Evolutionary conservation across 495 filamentous ascomycete genomes (phyloP).

Genomic region (Aspergillus carlsbadensis): DNA sequence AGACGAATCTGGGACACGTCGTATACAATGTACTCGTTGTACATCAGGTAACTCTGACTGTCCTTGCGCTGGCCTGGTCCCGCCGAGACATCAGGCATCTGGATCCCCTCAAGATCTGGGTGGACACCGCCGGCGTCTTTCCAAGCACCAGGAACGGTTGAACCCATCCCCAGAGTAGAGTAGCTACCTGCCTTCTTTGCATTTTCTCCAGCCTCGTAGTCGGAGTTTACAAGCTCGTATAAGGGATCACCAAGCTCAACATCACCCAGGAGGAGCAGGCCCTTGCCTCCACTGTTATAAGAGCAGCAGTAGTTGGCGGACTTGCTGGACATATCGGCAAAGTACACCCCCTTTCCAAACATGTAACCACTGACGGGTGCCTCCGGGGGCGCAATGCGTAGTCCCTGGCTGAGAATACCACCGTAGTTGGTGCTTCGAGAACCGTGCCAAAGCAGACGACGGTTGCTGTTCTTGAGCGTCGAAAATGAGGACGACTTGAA

Average conservation of each 20-base stretch:
- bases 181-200: conserved; percentile 58
- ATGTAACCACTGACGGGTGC: conserved; percentile 75
- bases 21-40: conserved; percentile 73
- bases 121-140: conserved; percentile 71
- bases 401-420: conserved; percentile 79
- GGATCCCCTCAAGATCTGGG: conserved; percentile 59
- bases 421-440: conserved; percentile 73
- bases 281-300: conserved; percentile 54
- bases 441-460: conserved; percentile 83
- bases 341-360: conserved; percentile 89
- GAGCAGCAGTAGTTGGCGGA: conserved; percentile 75
- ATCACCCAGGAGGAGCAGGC: conserved; percentile 72
- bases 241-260: conserved; percentile 74
- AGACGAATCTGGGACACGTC: conserved; percentile 75
- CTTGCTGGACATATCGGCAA: conserved; percentile 79
- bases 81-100: conserved; percentile 48
- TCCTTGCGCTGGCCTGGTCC: not conserved
- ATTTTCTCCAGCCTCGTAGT: conserved; percentile 60
- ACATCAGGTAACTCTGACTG: conserved; percentile 8
- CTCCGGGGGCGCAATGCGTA: conserved; percentile 84
- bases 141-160: conserved; percentile 62
- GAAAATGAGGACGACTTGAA: conserved; percentile 57
- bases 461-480: conserved; percentile 49
- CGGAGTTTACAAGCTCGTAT: conserved; percentile 50
- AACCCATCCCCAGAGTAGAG: conserved; percentile 67